These are phyloP conservation scores for Fusarium albidum DNA, from an alignment of 2,329 filamentous ascomycete genomes.

Conservation along the genomic window DNA sequence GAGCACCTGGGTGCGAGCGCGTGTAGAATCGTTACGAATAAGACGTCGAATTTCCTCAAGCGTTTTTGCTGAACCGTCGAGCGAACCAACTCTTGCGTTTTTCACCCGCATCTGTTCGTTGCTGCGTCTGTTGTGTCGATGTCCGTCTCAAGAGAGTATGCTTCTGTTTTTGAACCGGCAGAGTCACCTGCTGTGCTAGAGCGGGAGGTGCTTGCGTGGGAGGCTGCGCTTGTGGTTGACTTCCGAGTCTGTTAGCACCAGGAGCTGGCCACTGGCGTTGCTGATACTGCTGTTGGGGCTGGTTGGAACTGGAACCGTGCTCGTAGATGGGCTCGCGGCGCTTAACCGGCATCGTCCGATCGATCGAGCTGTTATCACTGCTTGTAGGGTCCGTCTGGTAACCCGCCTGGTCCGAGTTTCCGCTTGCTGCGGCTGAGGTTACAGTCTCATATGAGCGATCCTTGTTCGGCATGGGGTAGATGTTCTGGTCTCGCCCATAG, in stretches of 20 bases:
- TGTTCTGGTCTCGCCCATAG: constrained; percentile 52
- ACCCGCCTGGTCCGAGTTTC: constrained; percentile 76
- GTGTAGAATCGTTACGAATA: constrained; percentile 13
- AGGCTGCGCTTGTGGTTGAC: constrained; percentile 37
- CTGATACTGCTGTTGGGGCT: constrained; percentile 51
- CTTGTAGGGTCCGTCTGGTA: constrained; percentile 86
- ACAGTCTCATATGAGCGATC: constrained; percentile 89
- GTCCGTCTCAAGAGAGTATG: constrained; percentile 41
- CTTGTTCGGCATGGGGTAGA: constrained; percentile 67
- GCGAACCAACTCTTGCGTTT: constrained; percentile 94
- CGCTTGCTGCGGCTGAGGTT: constrained; percentile 77
- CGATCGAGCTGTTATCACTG: constrained; percentile 92
- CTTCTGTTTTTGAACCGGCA: constrained; percentile 41
- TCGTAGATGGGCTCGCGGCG: constrained; percentile 64
- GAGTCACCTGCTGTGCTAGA: constrained; percentile 25
- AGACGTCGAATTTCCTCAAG: constrained; percentile 20
- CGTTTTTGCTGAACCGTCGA: constrained; percentile 76
- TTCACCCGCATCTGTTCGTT: constrained; percentile 52
- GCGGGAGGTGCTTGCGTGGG: constrained; percentile 38
- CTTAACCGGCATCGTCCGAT: constrained; percentile 70
- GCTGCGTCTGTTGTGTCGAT: constrained; percentile 37
- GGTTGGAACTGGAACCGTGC: constrained; percentile 69
- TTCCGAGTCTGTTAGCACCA: constrained; percentile 37
- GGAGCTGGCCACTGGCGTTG: constrained; percentile 51
- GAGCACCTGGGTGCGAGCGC: constrained; percentile 7